These are phyloP conservation scores for Globisporangium polare DNA, from an alignment of 352 stramenopile genomes.

Conservation along the genomic window DNA sequence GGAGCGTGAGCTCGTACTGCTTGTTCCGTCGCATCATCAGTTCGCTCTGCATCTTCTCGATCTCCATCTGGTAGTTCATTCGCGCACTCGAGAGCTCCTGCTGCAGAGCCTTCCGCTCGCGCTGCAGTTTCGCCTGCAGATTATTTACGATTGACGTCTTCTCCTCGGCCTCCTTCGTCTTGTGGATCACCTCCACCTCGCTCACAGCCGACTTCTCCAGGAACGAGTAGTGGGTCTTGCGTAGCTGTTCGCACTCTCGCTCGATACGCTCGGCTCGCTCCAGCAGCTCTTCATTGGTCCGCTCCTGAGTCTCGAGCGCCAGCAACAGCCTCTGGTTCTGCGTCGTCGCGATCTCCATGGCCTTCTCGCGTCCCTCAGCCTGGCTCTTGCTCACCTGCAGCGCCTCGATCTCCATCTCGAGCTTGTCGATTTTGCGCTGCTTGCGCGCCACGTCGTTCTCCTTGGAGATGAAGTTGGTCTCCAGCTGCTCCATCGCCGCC, in stretches of 20 bases:
- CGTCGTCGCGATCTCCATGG: constrained; percentile 69
- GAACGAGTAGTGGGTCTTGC: constrained; percentile 24
- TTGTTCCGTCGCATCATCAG: constrained; percentile 69
- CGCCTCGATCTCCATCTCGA: constrained; percentile 53
- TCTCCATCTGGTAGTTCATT: constrained; percentile 49
- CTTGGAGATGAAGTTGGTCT: constrained; percentile 44
- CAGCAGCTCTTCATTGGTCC: constrained; percentile 23
- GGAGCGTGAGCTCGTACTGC: constrained; percentile 75
- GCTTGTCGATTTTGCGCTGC: constrained; percentile 50
- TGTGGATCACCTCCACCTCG: constrained; percentile 49
- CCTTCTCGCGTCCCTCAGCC: constrained; percentile 51
- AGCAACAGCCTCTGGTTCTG: constrained; percentile 73
- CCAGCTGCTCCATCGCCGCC: constrained; percentile 52
- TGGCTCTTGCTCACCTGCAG: constrained; percentile 48
- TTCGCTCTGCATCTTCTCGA: constrained; percentile 66
- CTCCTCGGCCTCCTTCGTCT: constrained; percentile 41
- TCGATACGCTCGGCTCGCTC: constrained; percentile 21
- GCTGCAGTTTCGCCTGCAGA: constrained; percentile 49
- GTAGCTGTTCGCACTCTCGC: constrained; percentile 39
- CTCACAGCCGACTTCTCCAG: constrained; percentile 23
- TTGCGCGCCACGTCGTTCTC: constrained; percentile 57
- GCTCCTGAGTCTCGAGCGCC: constrained; percentile 57
- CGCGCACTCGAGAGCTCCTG: constrained; percentile 39
- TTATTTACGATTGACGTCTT: constrained; percentile 25
- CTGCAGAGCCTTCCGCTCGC: constrained; percentile 45